Percentiles rank a stretch among this genome's conserved stretches.
phyloP scores from a whole-genome alignment of 1,284 basidiomycete species.

The Rhodotorula sp. region DNA sequence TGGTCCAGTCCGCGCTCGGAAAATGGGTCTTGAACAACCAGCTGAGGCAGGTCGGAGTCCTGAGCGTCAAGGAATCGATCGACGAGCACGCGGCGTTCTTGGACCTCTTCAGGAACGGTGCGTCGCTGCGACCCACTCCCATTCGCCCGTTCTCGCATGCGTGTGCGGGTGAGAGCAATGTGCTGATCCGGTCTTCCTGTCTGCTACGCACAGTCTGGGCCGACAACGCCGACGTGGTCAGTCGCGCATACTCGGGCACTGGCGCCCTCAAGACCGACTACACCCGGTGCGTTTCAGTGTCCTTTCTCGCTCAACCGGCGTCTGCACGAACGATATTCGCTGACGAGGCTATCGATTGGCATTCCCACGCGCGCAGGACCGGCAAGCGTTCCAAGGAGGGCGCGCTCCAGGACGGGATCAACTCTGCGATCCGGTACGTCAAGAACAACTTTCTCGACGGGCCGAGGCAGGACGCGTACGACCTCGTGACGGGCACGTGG shows the following conservation, averaged over 20 bases:
- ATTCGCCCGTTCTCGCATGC: neutral
- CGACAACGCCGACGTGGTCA: conserved; percentile 90
- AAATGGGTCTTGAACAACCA: conserved; percentile 81
- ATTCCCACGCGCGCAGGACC: conserved; percentile 53
- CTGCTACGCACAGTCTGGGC: conserved; percentile 74
- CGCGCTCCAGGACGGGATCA: conserved; percentile 78
- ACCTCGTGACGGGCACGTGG: conserved; percentile 91
- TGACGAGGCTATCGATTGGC: too few species aligned
- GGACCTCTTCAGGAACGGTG: conserved; percentile 82
- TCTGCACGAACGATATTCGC: too few species aligned
- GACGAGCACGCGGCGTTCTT: conserved; percentile 76
- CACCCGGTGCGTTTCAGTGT: conserved; percentile 57
- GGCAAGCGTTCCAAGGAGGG: conserved; percentile 83
- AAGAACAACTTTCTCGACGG: conserved; percentile 99
- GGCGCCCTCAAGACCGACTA: conserved; percentile 97
- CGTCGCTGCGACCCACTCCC: conserved; percentile 47
- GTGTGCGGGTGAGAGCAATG: neutral
- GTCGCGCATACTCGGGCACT: conserved; percentile 89
- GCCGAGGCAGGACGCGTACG: conserved; percentile 88
- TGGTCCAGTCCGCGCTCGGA: conserved; percentile 83
- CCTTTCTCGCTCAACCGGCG: neutral
- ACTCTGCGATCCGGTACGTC: conserved; percentile 81
- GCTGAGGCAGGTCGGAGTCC: conserved; percentile 67
- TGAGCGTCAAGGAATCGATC: conserved; percentile 66
- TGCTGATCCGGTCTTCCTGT: conserved; percentile 3